Evolutionary conservation across 352 stramenopile genomes (phyloP).

Genomic region (Phytophthora fragariae): DNA sequence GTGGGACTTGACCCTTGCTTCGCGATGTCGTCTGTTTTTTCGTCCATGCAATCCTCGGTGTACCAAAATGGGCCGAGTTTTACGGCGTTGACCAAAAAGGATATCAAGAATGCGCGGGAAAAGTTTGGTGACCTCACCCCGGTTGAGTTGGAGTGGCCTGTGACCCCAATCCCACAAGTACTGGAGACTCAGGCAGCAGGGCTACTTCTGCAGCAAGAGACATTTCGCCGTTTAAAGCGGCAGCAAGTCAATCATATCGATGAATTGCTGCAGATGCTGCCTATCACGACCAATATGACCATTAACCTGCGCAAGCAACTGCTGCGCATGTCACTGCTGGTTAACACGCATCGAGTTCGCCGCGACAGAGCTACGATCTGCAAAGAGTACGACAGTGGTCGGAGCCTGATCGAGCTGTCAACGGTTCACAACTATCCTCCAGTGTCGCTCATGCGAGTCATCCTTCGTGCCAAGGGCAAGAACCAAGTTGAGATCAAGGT

Average conservation of each 20-base stretch:
- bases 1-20: constrained; percentile 88
- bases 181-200: constrained; percentile 85
- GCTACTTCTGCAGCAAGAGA: constrained; percentile 85
- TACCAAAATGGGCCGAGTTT: constrained; percentile 73
- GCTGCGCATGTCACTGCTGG: constrained; percentile 84
- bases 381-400: constrained; percentile 75
- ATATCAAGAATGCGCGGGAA: constrained; percentile 52
- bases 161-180: constrained; percentile 81
- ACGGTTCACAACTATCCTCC: constrained; percentile 82
- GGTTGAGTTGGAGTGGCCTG: constrained; percentile 70
- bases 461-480: constrained; percentile 71
- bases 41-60: constrained; percentile 78
- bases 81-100: constrained; percentile 54
- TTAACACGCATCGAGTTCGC: constrained; percentile 88
- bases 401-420: constrained; percentile 82
- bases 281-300: constrained; percentile 89
- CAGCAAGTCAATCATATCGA: constrained; percentile 87
- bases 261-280: constrained; percentile 82
- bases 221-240: constrained; percentile 84
- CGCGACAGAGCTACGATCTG: constrained; percentile 65
- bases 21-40: constrained; percentile 86
- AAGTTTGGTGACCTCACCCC: constrained; percentile 76
- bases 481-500: constrained; percentile 72
- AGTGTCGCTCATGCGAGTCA: constrained; percentile 86
- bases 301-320: constrained; percentile 88